Conservation (phyloP, 2,329 filamentous ascomycete genomes). For the Rhytidhysteron rufulum region DNA sequence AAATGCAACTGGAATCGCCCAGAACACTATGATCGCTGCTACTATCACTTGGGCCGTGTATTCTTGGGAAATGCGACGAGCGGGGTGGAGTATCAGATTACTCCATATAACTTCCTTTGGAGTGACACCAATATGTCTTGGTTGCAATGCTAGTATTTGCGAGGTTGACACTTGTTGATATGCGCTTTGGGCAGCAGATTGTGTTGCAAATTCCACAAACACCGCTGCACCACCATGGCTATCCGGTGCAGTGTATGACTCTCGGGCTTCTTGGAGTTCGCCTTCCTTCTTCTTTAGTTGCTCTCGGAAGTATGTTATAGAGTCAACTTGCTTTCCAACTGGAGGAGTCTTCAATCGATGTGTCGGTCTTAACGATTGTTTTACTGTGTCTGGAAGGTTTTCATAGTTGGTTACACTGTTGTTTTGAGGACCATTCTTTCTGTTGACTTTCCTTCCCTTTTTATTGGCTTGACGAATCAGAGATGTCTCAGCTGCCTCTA, state of each 20-base stretch:
- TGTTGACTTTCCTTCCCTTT: slow-evolving; percentile 60
- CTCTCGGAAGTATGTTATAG: slow-evolving; percentile 81
- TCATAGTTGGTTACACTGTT: slow-evolving; percentile 46
- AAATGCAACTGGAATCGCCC: slow-evolving; percentile 70
- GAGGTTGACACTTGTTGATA: slow-evolving; percentile 57
- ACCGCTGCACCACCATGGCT: slow-evolving; percentile 66
- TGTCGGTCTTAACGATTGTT: slow-evolving; percentile 53
- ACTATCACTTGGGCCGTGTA: slow-evolving; percentile 72
- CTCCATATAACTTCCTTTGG: slow-evolving; percentile 85
- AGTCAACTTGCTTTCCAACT: slow-evolving; percentile 86
- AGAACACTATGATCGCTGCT: slow-evolving; percentile 78
- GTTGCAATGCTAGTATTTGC: slow-evolving; percentile 68
- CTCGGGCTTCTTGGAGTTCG: slow-evolving; percentile 65
- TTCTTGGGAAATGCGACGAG: slow-evolving; percentile 77
- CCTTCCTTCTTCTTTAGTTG: slow-evolving; percentile 74
- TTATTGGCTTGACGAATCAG: slow-evolving; percentile 76
- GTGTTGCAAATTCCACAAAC: slow-evolving; percentile 84
- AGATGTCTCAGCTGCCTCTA: slow-evolving; percentile 84
- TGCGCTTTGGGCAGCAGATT: slow-evolving; percentile 80
- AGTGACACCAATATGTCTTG: slow-evolving; percentile 76
- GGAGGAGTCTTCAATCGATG: slow-evolving; percentile 41
- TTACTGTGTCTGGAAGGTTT: slow-evolving; percentile 54
- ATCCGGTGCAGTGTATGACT: slow-evolving; percentile 56
- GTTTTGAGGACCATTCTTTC: slow-evolving; percentile 51
- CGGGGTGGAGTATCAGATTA: slow-evolving; percentile 73